Percentiles rank a stretch among this genome's conserved stretches.
Evolutionary conservation across 345 rosid species (phyloP).

Genomic region (Lumnitzera littorea): DNA sequence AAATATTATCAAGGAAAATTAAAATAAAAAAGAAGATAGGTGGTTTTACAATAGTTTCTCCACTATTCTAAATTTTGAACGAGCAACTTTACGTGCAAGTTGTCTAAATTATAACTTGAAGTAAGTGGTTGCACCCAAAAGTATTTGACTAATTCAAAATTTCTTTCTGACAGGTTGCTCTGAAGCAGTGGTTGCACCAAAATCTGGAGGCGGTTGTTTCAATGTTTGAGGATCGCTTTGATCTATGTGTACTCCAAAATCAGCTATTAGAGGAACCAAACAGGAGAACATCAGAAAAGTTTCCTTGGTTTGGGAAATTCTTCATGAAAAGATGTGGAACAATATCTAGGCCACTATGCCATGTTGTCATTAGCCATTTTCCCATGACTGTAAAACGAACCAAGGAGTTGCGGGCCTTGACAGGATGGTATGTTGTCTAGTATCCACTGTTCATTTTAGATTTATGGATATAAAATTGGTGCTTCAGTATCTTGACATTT

Average conservation of each 20-base stretch:
- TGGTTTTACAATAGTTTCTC: no score
- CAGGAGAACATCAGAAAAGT: conserved; percentile 27
- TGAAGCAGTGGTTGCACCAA: conserved; percentile 87
- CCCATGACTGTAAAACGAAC: conserved; percentile 72
- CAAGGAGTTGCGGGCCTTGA: conserved; percentile 76
- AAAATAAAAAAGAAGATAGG: no score
- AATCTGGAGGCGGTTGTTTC: conserved; percentile 79
- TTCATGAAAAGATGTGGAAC: conserved; percentile 27
- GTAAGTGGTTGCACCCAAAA: no score
- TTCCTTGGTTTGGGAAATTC: conserved; percentile 66
- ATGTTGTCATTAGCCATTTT: conserved; percentile 39
- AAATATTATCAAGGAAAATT: no score
- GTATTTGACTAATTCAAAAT: background rate
- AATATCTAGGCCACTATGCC: conserved; percentile 24
- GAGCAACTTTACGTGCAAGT: no score
- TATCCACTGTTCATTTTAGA: conserved; percentile 9
- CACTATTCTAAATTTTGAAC: no score
- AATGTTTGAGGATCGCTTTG: conserved; percentile 93
- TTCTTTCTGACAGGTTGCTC: conserved; percentile 48
- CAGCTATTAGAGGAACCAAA: conserved; percentile 34
- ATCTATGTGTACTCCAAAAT: conserved; percentile 51
- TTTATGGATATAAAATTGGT: background rate
- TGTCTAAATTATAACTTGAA: no score
- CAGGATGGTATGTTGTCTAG: conserved; percentile 65
- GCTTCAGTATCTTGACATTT: no score